A percentile compares a stretch with the other conserved stretches of the same genome.
Evolutionary conservation across 352 stramenopile species (phyloP).

Genomic region (Phytophthora rubi): DNA sequence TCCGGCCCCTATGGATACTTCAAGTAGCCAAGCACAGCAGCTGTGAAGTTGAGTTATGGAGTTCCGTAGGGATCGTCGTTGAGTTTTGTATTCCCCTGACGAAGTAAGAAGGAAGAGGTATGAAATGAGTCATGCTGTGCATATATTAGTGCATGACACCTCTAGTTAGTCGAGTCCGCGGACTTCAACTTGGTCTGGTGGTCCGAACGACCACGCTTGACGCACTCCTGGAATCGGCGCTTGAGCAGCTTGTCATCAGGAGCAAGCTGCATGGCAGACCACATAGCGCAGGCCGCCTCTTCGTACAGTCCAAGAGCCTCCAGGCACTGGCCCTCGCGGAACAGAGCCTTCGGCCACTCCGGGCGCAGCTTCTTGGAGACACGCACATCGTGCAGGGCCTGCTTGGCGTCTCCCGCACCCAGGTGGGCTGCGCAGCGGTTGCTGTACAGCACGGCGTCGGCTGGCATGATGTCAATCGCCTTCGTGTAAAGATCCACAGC

Average conservation of each 20-base stretch:
- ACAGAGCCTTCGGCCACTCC: slow-evolving; percentile 83
- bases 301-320: slow-evolving; percentile 77
- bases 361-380: slow-evolving; percentile 84
- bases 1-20: not conserved
- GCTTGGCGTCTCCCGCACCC: slow-evolving; percentile 60
- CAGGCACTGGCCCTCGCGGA: slow-evolving; percentile 85
- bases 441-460: slow-evolving; percentile 76
- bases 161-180: slow-evolving; percentile 19
- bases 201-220: slow-evolving; percentile 69
- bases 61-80: too few species aligned
- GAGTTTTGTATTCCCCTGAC: too few species aligned
- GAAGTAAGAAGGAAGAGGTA: not conserved
- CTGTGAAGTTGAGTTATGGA: not conserved
- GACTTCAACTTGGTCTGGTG: slow-evolving; percentile 55
- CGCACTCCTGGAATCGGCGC: slow-evolving; percentile 84
- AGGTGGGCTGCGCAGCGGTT: slow-evolving; percentile 82
- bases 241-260: slow-evolving; percentile 78
- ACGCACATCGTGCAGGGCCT: slow-evolving; percentile 79
- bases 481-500: slow-evolving; percentile 70
- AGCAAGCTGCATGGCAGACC: slow-evolving; percentile 74
- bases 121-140: slow-evolving; percentile 13
- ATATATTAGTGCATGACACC: slow-evolving; percentile 35
- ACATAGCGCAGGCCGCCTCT: slow-evolving; percentile 77
- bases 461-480: slow-evolving; percentile 63
- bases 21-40: not conserved